Evolutionary conservation across 1,139 yeast genomes (phyloP), one percentile per base, ranked within the genome.

Genomic region (Yamadazyma friedrichii): DNA sequence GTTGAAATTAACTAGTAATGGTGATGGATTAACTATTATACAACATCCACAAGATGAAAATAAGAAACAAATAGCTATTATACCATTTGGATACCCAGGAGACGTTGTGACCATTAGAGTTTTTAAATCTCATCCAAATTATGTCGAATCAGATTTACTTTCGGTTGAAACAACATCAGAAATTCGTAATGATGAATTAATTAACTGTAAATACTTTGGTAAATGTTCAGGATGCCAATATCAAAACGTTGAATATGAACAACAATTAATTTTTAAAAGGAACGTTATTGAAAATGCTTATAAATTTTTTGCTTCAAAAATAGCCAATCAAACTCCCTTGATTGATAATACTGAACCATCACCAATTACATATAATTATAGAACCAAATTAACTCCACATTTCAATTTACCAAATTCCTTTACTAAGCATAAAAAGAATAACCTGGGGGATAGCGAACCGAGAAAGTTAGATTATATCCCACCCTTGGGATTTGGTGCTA

Each of bases 371-470:
- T 87, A 76, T 58, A 72, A 74, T 35, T 93, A 93, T 64, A 72
- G 98, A 58, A 93, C 98, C 1, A 93, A 93, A 57, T 74, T 93
- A 39, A 93, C 98, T 1, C 98, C 98, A 4, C 98, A 93, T 67
- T 93, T 91, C 64, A 93, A 88, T 56, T 68, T 88, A 33, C 95
- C 95, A n/a, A 70, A 77, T 49, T 46, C 49, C 28, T 11, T 34
- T 6, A 70, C 67, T 39, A 61, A 65, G 42, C 31, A 30, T n/a
- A 33, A 64, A 69, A 1, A 8, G 16, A 29, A 15, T 25, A 28
- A 20, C 9, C 16, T 5, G 8, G 24, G 8, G 8, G 8, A 20
- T 20, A 20, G 8, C 24, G 8, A 20, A 20, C 8, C 24, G 8
- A 24, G 12, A 33, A 61, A 58, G n/a, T 58, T 62, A 35, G 61